Base-by-base conservation (phyloP, 345 rosid species). In the Erodium maritimum region DNA sequence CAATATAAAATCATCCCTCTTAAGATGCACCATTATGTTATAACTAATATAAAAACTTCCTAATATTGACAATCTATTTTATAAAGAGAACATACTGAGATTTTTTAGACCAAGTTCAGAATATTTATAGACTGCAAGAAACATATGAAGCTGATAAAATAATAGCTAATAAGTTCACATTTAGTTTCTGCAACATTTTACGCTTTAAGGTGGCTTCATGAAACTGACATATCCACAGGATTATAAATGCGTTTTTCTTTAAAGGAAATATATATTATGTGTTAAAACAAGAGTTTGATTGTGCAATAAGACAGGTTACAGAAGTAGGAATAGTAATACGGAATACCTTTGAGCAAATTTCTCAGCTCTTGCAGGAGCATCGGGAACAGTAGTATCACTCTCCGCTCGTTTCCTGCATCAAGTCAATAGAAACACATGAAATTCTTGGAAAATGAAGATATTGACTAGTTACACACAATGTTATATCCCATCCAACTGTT, bases 271-370 rank as follows among this genome's bases (percentile, higher is more conserved):
- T 25, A 25, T 7, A 25, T 25, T 25, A 6, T 37, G 14, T n/a
- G n/a, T n/a, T n/a, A 37, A 37, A 11, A 37, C 33, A 11, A 5
- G 18, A 50, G 19, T n/a, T 5, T 17, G 25, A 17, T n/a, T 23
- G 53, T 33, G 17, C 22, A 60, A 24, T 17, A 0, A 37, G n/a
- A 59, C 21, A 11, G 21, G 23, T 5, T 10, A 14, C 18, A 22
- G 34, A 18, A 65, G 23, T 20, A 61, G 23, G 50, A 20, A 42
- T 51, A n/a, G 14, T 0, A 46, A 54, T n/a, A n/a, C n/a, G n/a
- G n/a, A n/a, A n/a, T 66, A 88, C 99, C 96, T 85, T 58, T 76
- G 71, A 18, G 99, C 93, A 70, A 85, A 94, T 5, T 80, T 90
- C 62, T 81, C 69, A 65, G 99, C 96, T 78, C 74, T 77, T 59